Percentiles rank a stretch among this genome's conserved stretches.
phyloP scores from a whole-genome alignment of 257 asterid species.

The Solanum appendiculatum region DNA sequence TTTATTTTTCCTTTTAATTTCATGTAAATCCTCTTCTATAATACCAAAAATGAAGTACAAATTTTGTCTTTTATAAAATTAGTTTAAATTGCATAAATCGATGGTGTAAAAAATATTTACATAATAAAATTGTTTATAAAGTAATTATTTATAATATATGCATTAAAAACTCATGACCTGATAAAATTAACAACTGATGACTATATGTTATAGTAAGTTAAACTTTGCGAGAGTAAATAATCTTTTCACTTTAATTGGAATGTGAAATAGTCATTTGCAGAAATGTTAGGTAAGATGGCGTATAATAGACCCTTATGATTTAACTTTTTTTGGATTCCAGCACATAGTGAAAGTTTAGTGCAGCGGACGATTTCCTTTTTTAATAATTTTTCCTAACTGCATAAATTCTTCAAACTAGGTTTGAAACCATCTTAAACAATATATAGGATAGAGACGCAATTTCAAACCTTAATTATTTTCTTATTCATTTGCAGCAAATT shows the following conservation, averaged over 20 bases:
- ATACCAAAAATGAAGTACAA: background rate
- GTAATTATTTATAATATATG: background rate
- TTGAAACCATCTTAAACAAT: background rate
- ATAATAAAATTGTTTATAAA: background rate
- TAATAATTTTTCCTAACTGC: too few species aligned
- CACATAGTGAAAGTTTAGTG: background rate
- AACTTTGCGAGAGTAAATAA: background rate
- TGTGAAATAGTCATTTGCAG: background rate
- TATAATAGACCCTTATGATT: background rate
- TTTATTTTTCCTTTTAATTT: background rate
- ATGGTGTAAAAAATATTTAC: background rate
- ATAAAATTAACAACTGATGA: background rate
- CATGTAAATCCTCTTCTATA: background rate
- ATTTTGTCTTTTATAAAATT: too few species aligned
- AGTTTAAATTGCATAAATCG: too few species aligned
- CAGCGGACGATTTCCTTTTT: too few species aligned
- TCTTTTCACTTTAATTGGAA: background rate
- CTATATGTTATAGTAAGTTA: background rate
- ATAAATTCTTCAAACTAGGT: background rate
- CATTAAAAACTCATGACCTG: background rate
- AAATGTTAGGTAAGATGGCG: background rate
- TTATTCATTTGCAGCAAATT: background rate
- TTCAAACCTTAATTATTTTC: background rate
- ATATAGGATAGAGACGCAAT: background rate
- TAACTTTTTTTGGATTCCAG: accelerated